Conservation (phyloP, 495 filamentous ascomycete genomes). For the Penicillium ochrochloron region DNA sequence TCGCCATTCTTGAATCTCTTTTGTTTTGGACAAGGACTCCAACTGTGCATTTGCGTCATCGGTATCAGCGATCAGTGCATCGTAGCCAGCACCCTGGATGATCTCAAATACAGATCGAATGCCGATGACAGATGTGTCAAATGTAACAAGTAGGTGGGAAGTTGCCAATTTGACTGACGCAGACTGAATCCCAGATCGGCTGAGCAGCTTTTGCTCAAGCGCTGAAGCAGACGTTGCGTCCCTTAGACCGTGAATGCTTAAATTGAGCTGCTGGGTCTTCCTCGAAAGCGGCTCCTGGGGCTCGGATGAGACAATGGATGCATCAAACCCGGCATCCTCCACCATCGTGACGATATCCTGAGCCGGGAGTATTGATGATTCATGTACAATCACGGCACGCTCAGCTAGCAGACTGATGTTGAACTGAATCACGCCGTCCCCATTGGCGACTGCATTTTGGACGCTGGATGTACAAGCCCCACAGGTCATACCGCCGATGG, state of each 20-base stretch:
- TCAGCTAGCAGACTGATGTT: slow-evolving; percentile 93
- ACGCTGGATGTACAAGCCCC: slow-evolving; percentile 93
- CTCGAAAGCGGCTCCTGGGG: slow-evolving; percentile 37
- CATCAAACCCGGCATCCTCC: slow-evolving; percentile 84
- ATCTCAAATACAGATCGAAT: slow-evolving; percentile 81
- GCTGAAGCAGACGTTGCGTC: slow-evolving; percentile 70
- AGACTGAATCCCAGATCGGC: slow-evolving; percentile 70
- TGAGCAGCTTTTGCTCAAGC: slow-evolving; percentile 70
- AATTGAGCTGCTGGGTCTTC: slow-evolving; percentile 57
- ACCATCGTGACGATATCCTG: slow-evolving; percentile 70
- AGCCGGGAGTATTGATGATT: slow-evolving; percentile 67
- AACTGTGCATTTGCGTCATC: slow-evolving; percentile 98
- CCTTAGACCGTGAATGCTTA: slow-evolving; percentile 83
- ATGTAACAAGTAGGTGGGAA: slow-evolving; percentile 69
- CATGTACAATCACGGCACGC: slow-evolving; percentile 86
- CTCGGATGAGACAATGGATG: slow-evolving; percentile 65
- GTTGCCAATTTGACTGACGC: slow-evolving; percentile 72
- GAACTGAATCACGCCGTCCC: slow-evolving; percentile 81
- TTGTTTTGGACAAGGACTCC: slow-evolving; percentile 93
- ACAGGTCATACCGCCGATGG: slow-evolving; percentile 94
- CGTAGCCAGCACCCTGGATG: slow-evolving; percentile 79
- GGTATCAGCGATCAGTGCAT: slow-evolving; percentile 85
- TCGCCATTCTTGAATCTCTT: slow-evolving; percentile 92
- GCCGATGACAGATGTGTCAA: slow-evolving; percentile 71
- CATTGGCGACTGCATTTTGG: slow-evolving; percentile 77